Evolutionary conservation across 352 stramenopile genomes (phyloP).

Genomic region (Globisporangium solare): DNA sequence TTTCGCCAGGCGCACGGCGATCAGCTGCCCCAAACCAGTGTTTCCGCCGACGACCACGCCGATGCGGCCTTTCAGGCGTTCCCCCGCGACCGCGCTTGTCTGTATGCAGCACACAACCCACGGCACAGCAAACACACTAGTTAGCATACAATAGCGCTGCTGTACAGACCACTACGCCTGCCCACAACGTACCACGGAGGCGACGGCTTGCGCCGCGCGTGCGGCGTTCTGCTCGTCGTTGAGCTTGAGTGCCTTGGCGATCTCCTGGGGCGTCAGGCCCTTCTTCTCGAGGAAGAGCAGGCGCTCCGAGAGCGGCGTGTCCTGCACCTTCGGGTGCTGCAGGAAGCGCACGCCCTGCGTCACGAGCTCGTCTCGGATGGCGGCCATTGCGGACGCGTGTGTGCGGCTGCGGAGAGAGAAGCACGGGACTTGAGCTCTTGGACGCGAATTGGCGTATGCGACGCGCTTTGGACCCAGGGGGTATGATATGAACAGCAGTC

Average conservation of each 20-base stretch:
- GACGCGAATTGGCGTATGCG: too few species aligned
- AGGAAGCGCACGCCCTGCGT: constrained; percentile 74
- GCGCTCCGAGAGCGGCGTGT: constrained; percentile 67
- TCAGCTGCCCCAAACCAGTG: constrained; percentile 52
- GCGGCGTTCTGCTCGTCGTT: constrained; percentile 62
- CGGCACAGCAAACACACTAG: not conserved
- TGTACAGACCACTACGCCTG: not conserved
- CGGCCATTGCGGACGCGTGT: constrained; percentile 12
- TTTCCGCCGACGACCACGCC: constrained; percentile 63
- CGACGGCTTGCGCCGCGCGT: constrained; percentile 43
- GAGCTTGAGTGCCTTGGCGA: constrained; percentile 53
- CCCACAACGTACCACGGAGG: constrained; percentile 42
- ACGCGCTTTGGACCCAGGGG: too few species aligned
- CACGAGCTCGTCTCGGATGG: constrained; percentile 53
- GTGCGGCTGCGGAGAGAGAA: not conserved
- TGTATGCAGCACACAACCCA: constrained; percentile 11
- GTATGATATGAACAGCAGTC: too few species aligned
- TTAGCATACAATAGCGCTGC: constrained; percentile 1
- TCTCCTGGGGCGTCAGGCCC: constrained; percentile 61
- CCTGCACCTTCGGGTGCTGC: constrained; percentile 71
- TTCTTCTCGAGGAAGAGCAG: constrained; percentile 78
- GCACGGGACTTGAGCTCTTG: not conserved
- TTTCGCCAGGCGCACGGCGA: constrained; percentile 53
- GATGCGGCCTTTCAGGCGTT: constrained; percentile 49
- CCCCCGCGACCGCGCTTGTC: constrained; percentile 49